phyloP scores from a whole-genome alignment of 176 grass and related monocot genomes.

The Paspalum vaginatum region DNA sequence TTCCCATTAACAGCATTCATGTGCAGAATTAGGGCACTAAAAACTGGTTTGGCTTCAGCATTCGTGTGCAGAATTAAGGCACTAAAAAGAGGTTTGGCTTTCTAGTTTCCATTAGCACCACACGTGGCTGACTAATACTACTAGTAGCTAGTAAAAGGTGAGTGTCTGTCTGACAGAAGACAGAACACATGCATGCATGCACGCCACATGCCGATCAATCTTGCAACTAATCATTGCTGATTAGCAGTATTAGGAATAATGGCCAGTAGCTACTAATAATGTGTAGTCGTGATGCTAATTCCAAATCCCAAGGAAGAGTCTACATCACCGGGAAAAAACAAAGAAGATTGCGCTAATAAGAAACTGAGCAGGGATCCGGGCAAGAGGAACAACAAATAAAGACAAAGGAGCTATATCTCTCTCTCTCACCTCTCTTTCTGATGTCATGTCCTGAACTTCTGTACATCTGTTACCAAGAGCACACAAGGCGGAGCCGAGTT shows the following conservation, averaged over 20 bases:
- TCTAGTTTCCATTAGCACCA: constrained; percentile 28
- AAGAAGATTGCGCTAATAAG: constrained; percentile 27
- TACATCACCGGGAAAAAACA: background rate
- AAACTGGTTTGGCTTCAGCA: background rate
- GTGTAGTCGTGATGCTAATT: constrained; percentile 15
- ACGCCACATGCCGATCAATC: background rate
- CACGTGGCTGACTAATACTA: background rate
- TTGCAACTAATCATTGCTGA: constrained; percentile 23
- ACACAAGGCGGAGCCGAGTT: constrained; percentile 22
- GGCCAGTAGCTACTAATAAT: background rate
- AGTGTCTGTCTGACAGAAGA: background rate
- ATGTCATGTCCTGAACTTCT: constrained; percentile 67
- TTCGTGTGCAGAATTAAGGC: constrained; percentile 27
- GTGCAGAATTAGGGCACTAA: constrained; percentile 14
- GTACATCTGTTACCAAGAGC: constrained; percentile 72
- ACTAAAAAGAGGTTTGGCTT: constrained; percentile 37
- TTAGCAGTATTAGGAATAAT: background rate
- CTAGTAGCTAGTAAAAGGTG: background rate
- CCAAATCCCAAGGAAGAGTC: constrained; percentile 38
- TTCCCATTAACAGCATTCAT: constrained; percentile 47
- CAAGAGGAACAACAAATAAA: background rate
- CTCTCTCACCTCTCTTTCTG: constrained; percentile 57
- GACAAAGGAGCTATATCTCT: background rate
- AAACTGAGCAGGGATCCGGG: background rate
- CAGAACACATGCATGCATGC: constrained; percentile 17